Conservation (phyloP, 306 rosid species). For the Lathyrus tuberosus region DNA sequence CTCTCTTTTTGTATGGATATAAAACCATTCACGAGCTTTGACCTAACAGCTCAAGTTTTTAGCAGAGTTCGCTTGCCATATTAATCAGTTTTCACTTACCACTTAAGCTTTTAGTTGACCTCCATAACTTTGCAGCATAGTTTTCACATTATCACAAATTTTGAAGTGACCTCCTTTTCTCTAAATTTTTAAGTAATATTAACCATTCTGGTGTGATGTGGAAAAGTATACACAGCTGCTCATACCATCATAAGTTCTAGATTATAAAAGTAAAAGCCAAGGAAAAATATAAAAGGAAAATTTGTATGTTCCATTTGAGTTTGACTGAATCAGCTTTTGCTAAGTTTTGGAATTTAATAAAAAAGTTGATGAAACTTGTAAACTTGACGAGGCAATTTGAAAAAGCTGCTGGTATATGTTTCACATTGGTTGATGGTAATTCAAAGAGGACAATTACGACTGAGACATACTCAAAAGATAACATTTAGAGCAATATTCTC, state of each 20-base stretch:
- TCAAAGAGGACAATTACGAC: constrained; percentile 9
- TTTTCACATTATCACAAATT: constrained; percentile 1
- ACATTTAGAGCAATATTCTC: constrained; percentile 7
- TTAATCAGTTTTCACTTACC: not conserved
- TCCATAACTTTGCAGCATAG: constrained; percentile 7
- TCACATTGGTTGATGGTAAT: constrained; percentile 7
- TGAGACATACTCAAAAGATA: not conserved
- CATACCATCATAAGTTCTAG: constrained; percentile 8
- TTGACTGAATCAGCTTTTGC: constrained; percentile 13
- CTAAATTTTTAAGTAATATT: constrained; percentile 11
- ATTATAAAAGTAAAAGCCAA: constrained; percentile 13
- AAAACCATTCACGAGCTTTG: constrained; percentile 22
- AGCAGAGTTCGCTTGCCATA: constrained; percentile 11
- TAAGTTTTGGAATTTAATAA: not conserved
- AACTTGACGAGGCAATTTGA: constrained; percentile 5
- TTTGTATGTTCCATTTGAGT: constrained; percentile 1
- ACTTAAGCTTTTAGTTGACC: constrained; percentile 9
- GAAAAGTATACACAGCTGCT: not conserved
- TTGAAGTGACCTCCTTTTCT: not conserved
- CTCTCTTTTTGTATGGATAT: constrained; percentile 12
- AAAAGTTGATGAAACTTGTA: constrained; percentile 3
- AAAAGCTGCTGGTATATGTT: constrained; percentile 10
- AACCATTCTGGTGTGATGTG: constrained; percentile 1
- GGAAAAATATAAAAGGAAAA: not conserved
- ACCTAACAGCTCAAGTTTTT: not conserved